Evolutionary conservation across 768 basidiomycete genomes (phyloP).

Genomic region (Psilocybe sp.): DNA sequence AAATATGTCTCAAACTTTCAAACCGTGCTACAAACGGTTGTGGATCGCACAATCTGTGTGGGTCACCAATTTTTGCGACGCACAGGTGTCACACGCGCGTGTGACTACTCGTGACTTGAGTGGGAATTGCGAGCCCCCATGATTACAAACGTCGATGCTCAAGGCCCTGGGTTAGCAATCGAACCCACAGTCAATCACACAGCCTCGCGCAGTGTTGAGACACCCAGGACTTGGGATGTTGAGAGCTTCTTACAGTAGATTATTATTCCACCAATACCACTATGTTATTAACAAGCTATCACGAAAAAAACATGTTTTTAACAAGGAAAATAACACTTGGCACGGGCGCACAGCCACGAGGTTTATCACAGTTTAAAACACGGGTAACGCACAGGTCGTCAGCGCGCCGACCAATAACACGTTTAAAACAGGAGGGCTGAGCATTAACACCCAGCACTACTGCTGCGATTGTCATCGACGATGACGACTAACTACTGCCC

Average conservation of each 20-base stretch:
- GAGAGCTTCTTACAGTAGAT: not conserved
- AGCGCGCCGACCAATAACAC: not conserved
- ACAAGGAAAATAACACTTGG: not conserved
- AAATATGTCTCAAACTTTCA: no score
- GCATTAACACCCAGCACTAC: constrained; percentile 4
- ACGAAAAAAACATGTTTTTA: constrained; percentile 1
- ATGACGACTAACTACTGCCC: no score
- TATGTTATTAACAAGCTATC: constrained; percentile 4
- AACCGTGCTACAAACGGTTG: no score
- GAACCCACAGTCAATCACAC: not conserved
- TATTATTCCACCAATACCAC: constrained; percentile 6
- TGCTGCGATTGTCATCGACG: no score
- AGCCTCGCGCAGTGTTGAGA: not conserved
- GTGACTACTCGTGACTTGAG: no score
- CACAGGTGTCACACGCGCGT: no score
- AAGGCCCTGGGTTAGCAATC: no score
- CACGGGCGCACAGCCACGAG: not conserved
- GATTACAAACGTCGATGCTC: constrained; percentile 9
- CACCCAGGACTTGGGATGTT: not conserved
- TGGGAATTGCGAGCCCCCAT: no score
- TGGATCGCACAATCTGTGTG: no score
- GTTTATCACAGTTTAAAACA: not conserved
- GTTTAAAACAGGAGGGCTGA: not conserved
- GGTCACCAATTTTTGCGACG: no score
- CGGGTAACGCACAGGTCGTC: not conserved